Evolutionary conservation across 2,329 filamentous ascomycete species (phyloP).

Genomic region (Sarocladium oryzae): DNA sequence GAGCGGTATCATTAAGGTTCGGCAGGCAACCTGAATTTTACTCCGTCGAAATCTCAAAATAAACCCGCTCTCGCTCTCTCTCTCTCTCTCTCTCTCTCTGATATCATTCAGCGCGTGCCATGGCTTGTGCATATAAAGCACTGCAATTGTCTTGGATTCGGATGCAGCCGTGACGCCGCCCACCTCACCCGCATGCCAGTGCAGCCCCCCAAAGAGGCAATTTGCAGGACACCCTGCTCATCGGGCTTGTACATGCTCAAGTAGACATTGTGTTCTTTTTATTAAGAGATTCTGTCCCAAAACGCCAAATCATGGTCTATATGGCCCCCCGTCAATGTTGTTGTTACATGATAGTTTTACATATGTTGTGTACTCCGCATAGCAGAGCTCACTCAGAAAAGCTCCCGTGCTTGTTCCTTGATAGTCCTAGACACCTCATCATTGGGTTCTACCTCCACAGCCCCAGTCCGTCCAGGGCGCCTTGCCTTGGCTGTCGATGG

Average conservation of each 20-base stretch:
- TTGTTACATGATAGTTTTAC: background rate
- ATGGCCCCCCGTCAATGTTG: background rate
- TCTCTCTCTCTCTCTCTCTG: too few species aligned
- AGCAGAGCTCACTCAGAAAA: background rate
- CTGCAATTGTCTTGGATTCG: background rate
- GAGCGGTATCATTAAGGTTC: background rate
- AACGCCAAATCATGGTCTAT: background rate
- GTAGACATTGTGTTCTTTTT: background rate
- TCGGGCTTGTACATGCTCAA: background rate
- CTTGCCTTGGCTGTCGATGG: constrained; percentile 14
- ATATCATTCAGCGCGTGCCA: too few species aligned
- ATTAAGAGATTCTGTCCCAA: background rate
- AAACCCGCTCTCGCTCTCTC: too few species aligned
- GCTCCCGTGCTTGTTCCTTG: background rate
- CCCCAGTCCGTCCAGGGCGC: constrained; percentile 16
- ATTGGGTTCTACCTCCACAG: background rate
- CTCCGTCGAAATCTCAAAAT: too few species aligned
- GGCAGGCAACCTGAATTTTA: background rate
- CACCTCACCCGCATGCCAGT: background rate
- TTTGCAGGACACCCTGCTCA: background rate
- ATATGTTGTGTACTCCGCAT: too few species aligned
- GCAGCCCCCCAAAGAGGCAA: background rate
- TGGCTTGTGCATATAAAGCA: too few species aligned
- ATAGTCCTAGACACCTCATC: constrained; percentile 3
- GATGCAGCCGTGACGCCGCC: background rate